Conservation (phyloP, 2,329 filamentous ascomycete species). For the Falciphora oryzae region DNA sequence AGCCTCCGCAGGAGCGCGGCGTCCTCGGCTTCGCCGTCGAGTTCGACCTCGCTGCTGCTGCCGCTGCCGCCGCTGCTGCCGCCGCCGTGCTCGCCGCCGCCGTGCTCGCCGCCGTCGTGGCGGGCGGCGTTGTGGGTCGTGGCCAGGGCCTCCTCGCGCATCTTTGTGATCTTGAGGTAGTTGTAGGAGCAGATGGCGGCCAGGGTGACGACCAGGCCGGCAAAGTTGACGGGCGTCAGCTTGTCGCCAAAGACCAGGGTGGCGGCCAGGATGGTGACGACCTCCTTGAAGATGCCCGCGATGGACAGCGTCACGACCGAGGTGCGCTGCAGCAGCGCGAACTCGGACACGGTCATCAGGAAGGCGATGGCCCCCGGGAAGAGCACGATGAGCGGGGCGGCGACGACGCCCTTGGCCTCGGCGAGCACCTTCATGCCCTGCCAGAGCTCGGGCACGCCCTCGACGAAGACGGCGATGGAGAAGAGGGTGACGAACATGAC, state of each 20-base stretch:
- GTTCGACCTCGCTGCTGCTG: conserved; percentile 16
- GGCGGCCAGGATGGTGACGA: conserved; percentile 88
- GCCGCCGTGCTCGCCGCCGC: background rate
- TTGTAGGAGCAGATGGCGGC: conserved; percentile 85
- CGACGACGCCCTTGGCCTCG: conserved; percentile 59
- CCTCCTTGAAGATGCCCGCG: conserved; percentile 98
- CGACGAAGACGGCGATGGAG: conserved; percentile 75
- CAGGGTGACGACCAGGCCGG: conserved; percentile 84
- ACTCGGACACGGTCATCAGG: conserved; percentile 90
- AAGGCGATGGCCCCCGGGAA: conserved; percentile 92
- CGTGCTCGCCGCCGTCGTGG: background rate
- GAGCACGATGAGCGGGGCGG: conserved; percentile 68
- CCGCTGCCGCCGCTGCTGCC: conserved; percentile 10
- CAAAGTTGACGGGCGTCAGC: conserved; percentile 80
- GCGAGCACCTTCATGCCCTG: conserved; percentile 60
- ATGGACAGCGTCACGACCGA: conserved; percentile 95
- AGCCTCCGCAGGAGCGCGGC: conserved; percentile 39
- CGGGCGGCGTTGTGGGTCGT: background rate
- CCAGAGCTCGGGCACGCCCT: conserved; percentile 66
- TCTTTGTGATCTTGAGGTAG: conserved; percentile 86
- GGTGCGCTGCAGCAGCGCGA: conserved; percentile 88
- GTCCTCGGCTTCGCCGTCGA: conserved; percentile 39
- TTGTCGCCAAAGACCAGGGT: conserved; percentile 83
- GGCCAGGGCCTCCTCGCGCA: conserved; percentile 67
- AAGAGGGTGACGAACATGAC: conserved; percentile 89